A percentile compares a stretch with the other conserved stretches of the same genome.
Evolutionary conservation across 208 protist genomes (phyloP).

Genomic region (Crithidia expoeki): DNA sequence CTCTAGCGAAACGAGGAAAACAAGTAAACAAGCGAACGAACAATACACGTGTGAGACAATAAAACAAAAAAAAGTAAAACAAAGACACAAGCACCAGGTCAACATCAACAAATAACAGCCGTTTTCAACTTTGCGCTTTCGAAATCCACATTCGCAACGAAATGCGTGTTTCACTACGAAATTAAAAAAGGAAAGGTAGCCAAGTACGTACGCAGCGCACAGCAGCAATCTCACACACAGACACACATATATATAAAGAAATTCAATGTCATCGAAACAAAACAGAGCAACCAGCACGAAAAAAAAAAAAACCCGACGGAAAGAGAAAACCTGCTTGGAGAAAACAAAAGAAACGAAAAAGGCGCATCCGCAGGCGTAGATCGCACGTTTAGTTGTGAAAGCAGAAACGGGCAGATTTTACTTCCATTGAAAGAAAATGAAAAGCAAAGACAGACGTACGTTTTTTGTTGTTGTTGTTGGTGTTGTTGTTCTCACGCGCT

Average conservation of each 20-base stretch:
- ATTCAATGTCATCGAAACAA: not conserved
- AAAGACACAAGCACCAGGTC: not conserved
- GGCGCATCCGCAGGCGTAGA: not conserved
- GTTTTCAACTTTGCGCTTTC: not conserved
- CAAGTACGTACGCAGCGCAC: too few relatives aligned
- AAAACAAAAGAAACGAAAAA: not conserved
- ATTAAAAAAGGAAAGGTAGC: too few relatives aligned
- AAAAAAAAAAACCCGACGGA: not conserved
- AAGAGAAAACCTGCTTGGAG: slow-evolving; percentile 1
- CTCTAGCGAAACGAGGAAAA: not conserved
- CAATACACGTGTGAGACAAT: not conserved
- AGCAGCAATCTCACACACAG: too few relatives aligned
- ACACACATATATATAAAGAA: too few relatives aligned
- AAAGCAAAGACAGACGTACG: too few relatives aligned
- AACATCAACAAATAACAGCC: not conserved
- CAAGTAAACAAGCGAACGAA: not conserved
- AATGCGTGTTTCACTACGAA: too few relatives aligned
- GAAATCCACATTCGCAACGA: too few relatives aligned
- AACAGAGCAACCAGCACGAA: not conserved
- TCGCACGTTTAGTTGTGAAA: not conserved
- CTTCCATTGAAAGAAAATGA: not conserved
- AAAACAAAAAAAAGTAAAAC: not conserved
- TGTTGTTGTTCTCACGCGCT: not conserved
- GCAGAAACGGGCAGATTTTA: not conserved
- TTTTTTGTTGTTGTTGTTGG: too few relatives aligned